phyloP scores from a whole-genome alignment of 352 stramenopile genomes.

The Phytophthora foliorum region DNA sequence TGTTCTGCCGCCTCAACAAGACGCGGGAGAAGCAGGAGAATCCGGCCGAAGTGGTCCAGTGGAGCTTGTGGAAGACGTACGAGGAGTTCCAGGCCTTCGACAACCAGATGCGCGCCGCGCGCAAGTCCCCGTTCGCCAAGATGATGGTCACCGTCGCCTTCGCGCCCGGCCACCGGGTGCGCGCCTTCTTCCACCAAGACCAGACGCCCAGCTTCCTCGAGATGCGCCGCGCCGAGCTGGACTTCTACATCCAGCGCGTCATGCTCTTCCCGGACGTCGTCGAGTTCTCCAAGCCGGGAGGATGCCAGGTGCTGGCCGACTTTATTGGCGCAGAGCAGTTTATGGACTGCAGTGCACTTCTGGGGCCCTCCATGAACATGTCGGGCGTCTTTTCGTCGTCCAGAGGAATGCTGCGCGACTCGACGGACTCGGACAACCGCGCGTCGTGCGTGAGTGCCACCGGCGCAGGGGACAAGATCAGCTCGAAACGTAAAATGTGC shows the following conservation, averaged over 20 bases:
- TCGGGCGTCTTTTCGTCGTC: slow-evolving; percentile 38
- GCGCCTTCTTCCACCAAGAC: slow-evolving; percentile 82
- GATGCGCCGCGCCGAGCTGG: slow-evolving; percentile 78
- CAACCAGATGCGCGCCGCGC: slow-evolving; percentile 59
- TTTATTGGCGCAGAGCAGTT: slow-evolving; percentile 65
- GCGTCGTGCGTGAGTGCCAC: slow-evolving; percentile 27
- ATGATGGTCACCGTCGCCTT: slow-evolving; percentile 90
- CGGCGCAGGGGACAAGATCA: slow-evolving; percentile 30
- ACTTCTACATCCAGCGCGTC: slow-evolving; percentile 89
- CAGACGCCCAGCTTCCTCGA: slow-evolving; percentile 76
- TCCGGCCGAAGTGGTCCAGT: slow-evolving; percentile 56
- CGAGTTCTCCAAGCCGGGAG: slow-evolving; percentile 63
- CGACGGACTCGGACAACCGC: slow-evolving; percentile 38
- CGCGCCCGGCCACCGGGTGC: slow-evolving; percentile 70
- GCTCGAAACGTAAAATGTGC: slow-evolving; percentile 47
- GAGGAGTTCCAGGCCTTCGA: slow-evolving; percentile 85
- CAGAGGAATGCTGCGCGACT: slow-evolving; percentile 32
- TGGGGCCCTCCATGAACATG: slow-evolving; percentile 32
- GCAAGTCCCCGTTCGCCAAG: slow-evolving; percentile 68
- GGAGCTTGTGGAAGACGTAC: slow-evolving; percentile 85
- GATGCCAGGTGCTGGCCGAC: slow-evolving; percentile 69
- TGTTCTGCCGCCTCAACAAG: slow-evolving; percentile 62
- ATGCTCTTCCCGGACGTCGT: slow-evolving; percentile 77
- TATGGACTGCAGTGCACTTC: slow-evolving; percentile 35
- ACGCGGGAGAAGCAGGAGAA: slow-evolving; percentile 50